Percentiles rank a stretch among this genome's conserved stretches.
Evolutionary conservation across 2,329 filamentous ascomycete genomes (phyloP).

Genomic region (Sarocladiaceae sp.): DNA sequence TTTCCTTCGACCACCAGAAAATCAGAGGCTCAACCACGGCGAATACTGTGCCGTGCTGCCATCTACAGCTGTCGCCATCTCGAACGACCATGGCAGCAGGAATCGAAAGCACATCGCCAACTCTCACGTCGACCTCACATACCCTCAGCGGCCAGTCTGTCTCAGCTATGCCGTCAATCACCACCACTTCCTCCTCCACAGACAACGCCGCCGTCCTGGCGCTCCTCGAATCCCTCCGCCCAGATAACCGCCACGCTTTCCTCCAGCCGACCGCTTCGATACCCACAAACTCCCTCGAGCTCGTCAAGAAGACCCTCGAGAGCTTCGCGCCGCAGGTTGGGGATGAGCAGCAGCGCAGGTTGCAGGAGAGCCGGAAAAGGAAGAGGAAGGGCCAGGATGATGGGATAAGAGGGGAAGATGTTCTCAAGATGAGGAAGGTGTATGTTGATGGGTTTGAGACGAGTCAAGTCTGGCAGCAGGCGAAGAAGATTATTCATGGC

Average conservation of each 20-base stretch:
- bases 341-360: constrained; percentile 62
- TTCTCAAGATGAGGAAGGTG: constrained; percentile 73
- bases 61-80: background rate
- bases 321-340: constrained; percentile 68
- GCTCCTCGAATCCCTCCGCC: constrained; percentile 50
- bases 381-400: constrained; percentile 52
- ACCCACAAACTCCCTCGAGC: constrained; percentile 61
- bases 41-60: too few species aligned
- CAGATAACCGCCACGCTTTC: constrained; percentile 63
- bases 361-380: constrained; percentile 69
- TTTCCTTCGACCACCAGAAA: background rate
- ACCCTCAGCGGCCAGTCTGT: constrained; percentile 51
- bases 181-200: constrained; percentile 33
- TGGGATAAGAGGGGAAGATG: constrained; percentile 24
- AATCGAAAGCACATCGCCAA: constrained; percentile 42
- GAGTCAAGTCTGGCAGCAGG: constrained; percentile 91
- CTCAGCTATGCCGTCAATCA: too few species aligned
- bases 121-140: constrained; percentile 58
- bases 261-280: constrained; percentile 65
- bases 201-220: constrained; percentile 26
- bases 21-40: too few species aligned
- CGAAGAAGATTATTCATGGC: constrained; percentile 67
- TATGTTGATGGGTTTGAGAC: constrained; percentile 83
- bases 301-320: constrained; percentile 77
- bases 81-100: constrained; percentile 25